phyloP scores from a whole-genome alignment of 139 green algal genomes.

The Protoeuglena noctilucae region DNA sequence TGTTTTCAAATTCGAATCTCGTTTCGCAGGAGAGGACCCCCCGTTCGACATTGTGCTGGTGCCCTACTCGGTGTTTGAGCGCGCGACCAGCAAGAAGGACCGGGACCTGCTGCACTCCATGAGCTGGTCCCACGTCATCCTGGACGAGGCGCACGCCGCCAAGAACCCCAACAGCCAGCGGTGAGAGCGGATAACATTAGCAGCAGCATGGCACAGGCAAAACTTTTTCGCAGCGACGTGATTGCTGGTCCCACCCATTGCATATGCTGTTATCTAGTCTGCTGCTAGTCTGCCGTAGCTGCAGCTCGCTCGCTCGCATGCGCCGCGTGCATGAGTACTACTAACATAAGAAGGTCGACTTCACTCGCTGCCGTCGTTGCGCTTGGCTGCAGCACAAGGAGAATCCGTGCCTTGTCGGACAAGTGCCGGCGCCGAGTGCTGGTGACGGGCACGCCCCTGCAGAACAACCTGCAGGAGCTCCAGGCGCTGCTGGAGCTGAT shows the following conservation, averaged over 20 bases:
- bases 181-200: neutral
- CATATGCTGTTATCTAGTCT: neutral
- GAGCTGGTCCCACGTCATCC: constrained; percentile 48
- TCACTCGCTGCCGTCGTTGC: neutral
- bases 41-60: constrained; percentile 76
- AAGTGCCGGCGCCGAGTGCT: constrained; percentile 45
- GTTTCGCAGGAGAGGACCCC: too few relatives aligned
- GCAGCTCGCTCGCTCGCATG: neutral
- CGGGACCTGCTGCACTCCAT: constrained; percentile 36
- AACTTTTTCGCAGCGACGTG: constrained; percentile 1
- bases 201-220: too few relatives aligned
- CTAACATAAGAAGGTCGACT: neutral
- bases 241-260: neutral
- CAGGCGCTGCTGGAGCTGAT: constrained; percentile 74
- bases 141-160: constrained; percentile 77
- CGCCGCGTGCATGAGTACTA: neutral
- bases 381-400: constrained; percentile 12
- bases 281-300: neutral
- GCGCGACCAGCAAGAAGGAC: constrained; percentile 34
- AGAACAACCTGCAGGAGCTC: constrained; percentile 81
- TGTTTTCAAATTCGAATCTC: too few relatives aligned
- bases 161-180: constrained; percentile 50
- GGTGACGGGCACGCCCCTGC: constrained; percentile 75
- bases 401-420: constrained; percentile 9
- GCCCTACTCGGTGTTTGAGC: constrained; percentile 80